Evolutionary conservation across 1,284 basidiomycete species (phyloP).

Genomic region (Sanghuangporus weigelae): DNA sequence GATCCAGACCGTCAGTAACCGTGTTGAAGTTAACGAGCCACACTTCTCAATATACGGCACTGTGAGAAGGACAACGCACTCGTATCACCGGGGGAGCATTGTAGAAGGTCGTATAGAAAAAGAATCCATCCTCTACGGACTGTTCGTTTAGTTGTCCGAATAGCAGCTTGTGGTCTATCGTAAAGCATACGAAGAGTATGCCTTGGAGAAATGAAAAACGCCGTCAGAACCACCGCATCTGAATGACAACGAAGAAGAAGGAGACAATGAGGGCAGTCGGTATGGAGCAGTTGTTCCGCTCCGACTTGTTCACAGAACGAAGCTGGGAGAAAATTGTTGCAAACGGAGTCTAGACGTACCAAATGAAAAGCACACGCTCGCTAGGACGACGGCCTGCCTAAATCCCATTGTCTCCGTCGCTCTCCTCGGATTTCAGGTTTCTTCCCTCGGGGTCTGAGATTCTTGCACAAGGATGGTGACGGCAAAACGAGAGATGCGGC

Average conservation of each 20-base stretch:
- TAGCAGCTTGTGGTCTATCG: slow-evolving; percentile 80
- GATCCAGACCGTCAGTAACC: background rate
- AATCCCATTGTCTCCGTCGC: slow-evolving; percentile 62
- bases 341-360: slow-evolving; percentile 25
- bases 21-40: background rate
- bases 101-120: slow-evolving; percentile 87
- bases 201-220: slow-evolving; percentile 37
- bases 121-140: slow-evolving; percentile 67
- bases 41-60: background rate
- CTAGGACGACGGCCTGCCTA: slow-evolving; percentile 76
- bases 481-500: background rate
- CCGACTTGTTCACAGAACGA: background rate
- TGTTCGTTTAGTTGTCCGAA: slow-evolving; percentile 61
- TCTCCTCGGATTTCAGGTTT: background rate
- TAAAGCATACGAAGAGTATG: slow-evolving; percentile 83
- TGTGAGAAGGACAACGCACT: slow-evolving; percentile 37
- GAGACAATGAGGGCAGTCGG: background rate
- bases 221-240: slow-evolving; percentile 8
- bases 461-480: background rate
- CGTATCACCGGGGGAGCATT: slow-evolving; percentile 87
- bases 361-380: slow-evolving; percentile 80
- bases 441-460: background rate
- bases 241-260: background rate
- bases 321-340: background rate
- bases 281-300: background rate